Evolutionary conservation across 805 yeast species (phyloP), one percentile per base, ranked within the genome.

Genomic region (Ogataea henricii): DNA sequence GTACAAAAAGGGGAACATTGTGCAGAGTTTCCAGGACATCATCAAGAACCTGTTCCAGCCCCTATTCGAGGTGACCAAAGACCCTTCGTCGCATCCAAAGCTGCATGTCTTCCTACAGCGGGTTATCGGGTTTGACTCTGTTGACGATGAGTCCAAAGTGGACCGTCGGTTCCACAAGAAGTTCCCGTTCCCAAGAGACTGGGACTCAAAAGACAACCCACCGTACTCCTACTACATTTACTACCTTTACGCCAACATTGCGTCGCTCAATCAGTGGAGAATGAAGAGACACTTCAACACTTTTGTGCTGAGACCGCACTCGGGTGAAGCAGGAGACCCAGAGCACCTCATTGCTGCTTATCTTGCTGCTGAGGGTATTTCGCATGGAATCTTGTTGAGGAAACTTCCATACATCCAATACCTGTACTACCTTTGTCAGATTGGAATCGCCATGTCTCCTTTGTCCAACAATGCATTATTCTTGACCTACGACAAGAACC

Each of bases 311-410:
- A 80, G 99, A 60, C 99, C 99, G 3, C 99, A 94, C 67, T 89
- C 96, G 58, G 99, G 99, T 54, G 99, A 94, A 69, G 99, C 99
- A n/a, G 99, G 99, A 51, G 99, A 94, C 63, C 97, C 98, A 1
- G 98, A 94, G 62, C 99, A 94, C 72, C 75, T 95, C 62, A 88
- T 91, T 38, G 79, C 91, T 43, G 91, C 99, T 1, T 94, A 87
- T 60, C 69, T 94, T 60, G 81, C 94, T 1, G 83, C 97, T 1
- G 95, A 92, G 62, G 89, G 96, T 43, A 94, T 94, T 51, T 88
- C 96, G 10, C 99, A 94, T 66, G 99, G 99, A 48, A 95, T 94
- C 46, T 68, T 92, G 51, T 74, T 94, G 63, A 82, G 99, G 69
- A 94, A 94, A 67, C 79, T 95, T 46, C 99, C 99, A 41, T 90